phyloP scores from a whole-genome alignment of 306 rosid genomes.

The Vigna trinervia region DNA sequence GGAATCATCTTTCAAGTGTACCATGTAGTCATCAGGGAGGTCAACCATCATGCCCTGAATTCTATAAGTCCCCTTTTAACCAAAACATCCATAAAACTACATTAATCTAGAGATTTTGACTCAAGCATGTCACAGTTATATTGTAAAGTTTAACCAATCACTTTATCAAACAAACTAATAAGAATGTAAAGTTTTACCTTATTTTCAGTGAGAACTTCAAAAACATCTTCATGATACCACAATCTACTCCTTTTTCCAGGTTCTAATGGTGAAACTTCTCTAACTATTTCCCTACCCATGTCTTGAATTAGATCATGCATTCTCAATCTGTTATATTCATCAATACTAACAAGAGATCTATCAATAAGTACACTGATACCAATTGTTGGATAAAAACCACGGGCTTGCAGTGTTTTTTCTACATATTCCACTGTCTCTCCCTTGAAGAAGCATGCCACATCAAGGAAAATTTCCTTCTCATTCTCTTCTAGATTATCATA shows the following conservation, averaged over 20 bases:
- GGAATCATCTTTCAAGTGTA: slow-evolving; percentile 46
- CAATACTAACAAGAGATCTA: slow-evolving; percentile 45
- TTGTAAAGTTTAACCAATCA: not conserved
- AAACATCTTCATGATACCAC: slow-evolving; percentile 53
- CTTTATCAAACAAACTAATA: not conserved
- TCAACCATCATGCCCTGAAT: slow-evolving; percentile 54
- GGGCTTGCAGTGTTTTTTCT: slow-evolving; percentile 39
- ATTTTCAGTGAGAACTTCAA: slow-evolving; percentile 44
- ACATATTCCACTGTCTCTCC: slow-evolving; percentile 38
- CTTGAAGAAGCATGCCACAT: slow-evolving; percentile 56
- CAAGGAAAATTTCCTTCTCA: slow-evolving; percentile 44
- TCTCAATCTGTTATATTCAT: slow-evolving; percentile 38
- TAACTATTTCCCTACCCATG: slow-evolving; percentile 55
- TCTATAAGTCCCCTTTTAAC: slow-evolving; percentile 43
- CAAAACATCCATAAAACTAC: not conserved
- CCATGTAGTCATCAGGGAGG: slow-evolving; percentile 45
- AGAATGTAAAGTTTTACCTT: slow-evolving; percentile 25
- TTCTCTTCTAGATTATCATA: slow-evolving; percentile 34
- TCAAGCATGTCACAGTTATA: not conserved
- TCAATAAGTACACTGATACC: slow-evolving; percentile 50
- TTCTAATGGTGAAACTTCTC: slow-evolving; percentile 48
- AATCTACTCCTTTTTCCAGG: slow-evolving; percentile 50
- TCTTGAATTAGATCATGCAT: slow-evolving; percentile 62
- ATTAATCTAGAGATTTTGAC: not conserved
- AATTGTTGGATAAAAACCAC: slow-evolving; percentile 42